Evolutionary conservation across 176 grass and related monocot species (phyloP), one percentile per base, ranked within the genome.

Genomic region (Pontederia paniculata): DNA sequence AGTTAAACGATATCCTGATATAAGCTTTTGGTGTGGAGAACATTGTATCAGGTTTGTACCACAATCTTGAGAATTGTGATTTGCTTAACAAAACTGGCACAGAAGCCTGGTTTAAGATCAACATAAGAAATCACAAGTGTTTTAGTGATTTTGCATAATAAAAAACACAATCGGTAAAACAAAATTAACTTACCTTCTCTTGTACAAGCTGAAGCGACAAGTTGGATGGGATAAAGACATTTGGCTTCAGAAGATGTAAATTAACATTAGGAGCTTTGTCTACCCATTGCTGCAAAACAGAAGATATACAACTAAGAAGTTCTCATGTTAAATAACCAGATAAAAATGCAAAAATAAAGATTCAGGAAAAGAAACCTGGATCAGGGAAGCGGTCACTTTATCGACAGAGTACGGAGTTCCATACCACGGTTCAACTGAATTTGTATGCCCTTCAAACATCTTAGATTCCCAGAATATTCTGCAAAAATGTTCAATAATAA

Each of bases 381-480:
- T 62, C 50, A 15, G 72, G 43, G 76, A 74, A 59, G 70, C 69
- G 78, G 60, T 60, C 21, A 84, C 53, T 66, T 62, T 79, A 73
- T 97, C 86, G 23, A 97, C 71, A 77, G 74, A 73, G 79, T 79
- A 90, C 9, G 70, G 66, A 17, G 91, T 97, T 46, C 86, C 80
- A 69, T 90, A 97, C 91, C 91, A 90, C 57, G 91, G 91, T 57
- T 97, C 91, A 76, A 52, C 76, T 72, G 64, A 77, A 63, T 84
- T 65, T 69, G 86, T 81, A 58, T 57, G 71, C 14, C 82, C 86
- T 75, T 90, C 77, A 70, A 90, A 88, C 5, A 71, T 72, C 57
- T 90, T 97, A 20, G 91, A 97, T 58, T 81, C 82, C 79, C 86
- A 97, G 67, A 90, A 97, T 74, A 97, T 87, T 73, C 91, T 97